These are phyloP conservation scores for Podospora anserina DNA, from an alignment of 495 filamentous ascomycete genomes.

Conservation along the genomic window DNA sequence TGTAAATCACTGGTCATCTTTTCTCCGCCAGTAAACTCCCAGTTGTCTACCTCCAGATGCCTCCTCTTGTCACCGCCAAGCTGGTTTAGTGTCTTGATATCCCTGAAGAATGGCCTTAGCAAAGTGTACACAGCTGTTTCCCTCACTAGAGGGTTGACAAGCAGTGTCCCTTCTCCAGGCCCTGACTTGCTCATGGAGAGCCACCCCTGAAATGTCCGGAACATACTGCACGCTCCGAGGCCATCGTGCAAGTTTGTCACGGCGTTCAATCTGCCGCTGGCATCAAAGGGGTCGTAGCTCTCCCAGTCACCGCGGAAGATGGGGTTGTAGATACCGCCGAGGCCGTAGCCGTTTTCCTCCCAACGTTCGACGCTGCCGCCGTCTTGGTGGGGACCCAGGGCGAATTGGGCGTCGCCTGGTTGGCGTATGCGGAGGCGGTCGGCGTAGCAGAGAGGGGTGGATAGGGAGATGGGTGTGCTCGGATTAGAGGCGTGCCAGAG, in stretches of 20 bases:
- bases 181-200: constrained; percentile 70
- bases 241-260: constrained; percentile 78
- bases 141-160: constrained; percentile 75
- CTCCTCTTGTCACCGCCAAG: constrained; percentile 19
- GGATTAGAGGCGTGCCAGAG: constrained; percentile 66
- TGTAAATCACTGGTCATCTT: constrained; percentile 59
- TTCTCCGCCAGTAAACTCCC: constrained; percentile 47
- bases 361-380: constrained; percentile 83
- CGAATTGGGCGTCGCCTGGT: constrained; percentile 74
- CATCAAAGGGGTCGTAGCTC: constrained; percentile 74
- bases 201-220: constrained; percentile 88
- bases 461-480: constrained; percentile 54
- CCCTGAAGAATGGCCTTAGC: constrained; percentile 79
- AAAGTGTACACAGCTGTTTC: constrained; percentile 76
- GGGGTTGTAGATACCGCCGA: constrained; percentile 63
- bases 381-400: constrained; percentile 82
- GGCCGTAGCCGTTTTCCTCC: constrained; percentile 75
- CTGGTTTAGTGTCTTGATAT: constrained; percentile 29
- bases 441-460: constrained; percentile 67
- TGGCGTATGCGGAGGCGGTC: constrained; percentile 78
- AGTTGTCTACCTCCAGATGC: constrained; percentile 36
- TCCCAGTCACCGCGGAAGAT: constrained; percentile 77
- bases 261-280: constrained; percentile 62
- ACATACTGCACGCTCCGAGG: constrained; percentile 76
- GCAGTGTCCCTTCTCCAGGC: constrained; percentile 72